Evolutionary conservation across 2,329 filamentous ascomycete species (phyloP).

Genomic region (Helotiales sp.): DNA sequence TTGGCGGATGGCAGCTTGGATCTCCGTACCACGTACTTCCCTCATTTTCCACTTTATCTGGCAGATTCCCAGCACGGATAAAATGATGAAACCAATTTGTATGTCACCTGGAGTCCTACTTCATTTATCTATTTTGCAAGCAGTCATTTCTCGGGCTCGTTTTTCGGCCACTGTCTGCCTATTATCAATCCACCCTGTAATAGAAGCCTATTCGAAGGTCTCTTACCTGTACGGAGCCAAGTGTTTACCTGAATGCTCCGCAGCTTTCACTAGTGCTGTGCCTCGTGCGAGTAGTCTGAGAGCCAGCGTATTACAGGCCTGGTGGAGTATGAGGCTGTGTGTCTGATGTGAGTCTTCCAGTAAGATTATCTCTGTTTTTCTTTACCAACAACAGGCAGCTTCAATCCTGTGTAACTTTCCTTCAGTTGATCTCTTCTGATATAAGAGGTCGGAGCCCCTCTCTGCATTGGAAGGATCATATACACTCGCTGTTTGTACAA

Average conservation of each 20-base stretch:
- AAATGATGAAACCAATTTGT: slow-evolving; percentile 4
- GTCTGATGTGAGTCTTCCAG: slow-evolving; percentile 11
- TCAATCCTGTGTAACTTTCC: not conserved
- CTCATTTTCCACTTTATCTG: not conserved
- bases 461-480: slow-evolving; percentile 5
- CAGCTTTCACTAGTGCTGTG: slow-evolving; percentile 6
- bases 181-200: not conserved
- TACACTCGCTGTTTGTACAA: slow-evolving; percentile 1
- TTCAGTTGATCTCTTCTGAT: not conserved
- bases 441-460: not conserved
- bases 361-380: not conserved
- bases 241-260: not conserved
- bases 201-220: not conserved
- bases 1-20: not conserved
- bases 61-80: not conserved
- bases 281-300: not conserved
- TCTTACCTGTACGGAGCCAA: not conserved
- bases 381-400: not conserved
- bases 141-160: not conserved
- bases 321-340: not conserved
- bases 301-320: slow-evolving; percentile 5
- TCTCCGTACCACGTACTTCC: not conserved
- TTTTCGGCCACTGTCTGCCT: slow-evolving; percentile 13
- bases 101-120: not conserved
- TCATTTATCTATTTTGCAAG: not conserved